phyloP scores from a whole-genome alignment of 768 basidiomycete species.

The Boletus coccyginus region DNA sequence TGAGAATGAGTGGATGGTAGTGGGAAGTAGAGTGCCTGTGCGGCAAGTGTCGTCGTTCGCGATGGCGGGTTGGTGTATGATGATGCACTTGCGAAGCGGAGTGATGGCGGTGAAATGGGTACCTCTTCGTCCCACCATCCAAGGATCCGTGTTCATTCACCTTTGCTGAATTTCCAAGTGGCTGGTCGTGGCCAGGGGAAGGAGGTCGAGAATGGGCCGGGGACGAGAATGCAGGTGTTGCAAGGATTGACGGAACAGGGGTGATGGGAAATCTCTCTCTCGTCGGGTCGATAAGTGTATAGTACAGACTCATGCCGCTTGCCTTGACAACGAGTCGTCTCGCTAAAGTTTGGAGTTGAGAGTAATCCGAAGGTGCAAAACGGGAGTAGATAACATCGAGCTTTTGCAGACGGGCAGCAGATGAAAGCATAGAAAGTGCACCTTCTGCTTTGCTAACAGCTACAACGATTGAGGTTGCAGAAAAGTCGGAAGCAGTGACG shows the following conservation, averaged over 20 bases:
- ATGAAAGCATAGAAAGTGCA: constrained; percentile 48
- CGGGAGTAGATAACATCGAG: constrained; percentile 62
- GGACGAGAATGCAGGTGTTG: constrained; percentile 35
- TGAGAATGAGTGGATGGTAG: constrained; percentile 34
- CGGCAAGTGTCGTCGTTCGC: constrained; percentile 7
- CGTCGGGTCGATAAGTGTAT: constrained; percentile 59
- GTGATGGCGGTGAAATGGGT: neutral
- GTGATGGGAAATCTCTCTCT: constrained; percentile 55
- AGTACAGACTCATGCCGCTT: constrained; percentile 66
- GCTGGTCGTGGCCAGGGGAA: constrained; percentile 23
- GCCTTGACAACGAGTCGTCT: constrained; percentile 53
- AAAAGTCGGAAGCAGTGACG: constrained; percentile 35
- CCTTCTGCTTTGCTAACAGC: constrained; percentile 41
- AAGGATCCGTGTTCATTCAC: neutral
- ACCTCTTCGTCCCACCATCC: neutral
- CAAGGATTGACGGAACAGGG: constrained; percentile 36
- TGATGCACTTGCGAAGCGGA: constrained; percentile 5
- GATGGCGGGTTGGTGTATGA: neutral
- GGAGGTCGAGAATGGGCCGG: constrained; percentile 33
- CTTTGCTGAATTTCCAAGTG: neutral
- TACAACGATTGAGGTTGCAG: constrained; percentile 32
- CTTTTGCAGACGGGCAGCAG: constrained; percentile 49
- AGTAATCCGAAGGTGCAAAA: constrained; percentile 57
- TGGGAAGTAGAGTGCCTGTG: constrained; percentile 17
- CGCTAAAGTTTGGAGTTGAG: constrained; percentile 46